Evolutionary conservation across 106 monocot genomes (phyloP), one percentile per base, ranked within the genome.

Genomic region (Apostasia ramifera): DNA sequence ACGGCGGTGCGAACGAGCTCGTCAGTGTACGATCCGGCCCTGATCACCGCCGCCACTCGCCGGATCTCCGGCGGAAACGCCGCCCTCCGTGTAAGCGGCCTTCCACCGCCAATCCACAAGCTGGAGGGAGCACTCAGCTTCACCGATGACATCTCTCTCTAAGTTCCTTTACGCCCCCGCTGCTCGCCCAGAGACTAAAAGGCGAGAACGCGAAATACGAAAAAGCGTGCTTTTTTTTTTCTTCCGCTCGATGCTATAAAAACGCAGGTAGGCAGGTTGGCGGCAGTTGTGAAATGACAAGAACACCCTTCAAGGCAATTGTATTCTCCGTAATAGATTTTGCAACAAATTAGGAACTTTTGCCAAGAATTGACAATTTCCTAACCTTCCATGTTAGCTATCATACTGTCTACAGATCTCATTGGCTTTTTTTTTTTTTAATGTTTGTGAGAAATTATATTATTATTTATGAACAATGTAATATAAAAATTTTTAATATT

Each of bases 1-100:
- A 92, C 92, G 13, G 92, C 92, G 53, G 92, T 92, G 69, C 81
- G 69, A 68, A 92, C 76, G 73, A 92, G 92, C 81, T 92, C 88
- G 50, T 85, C 85, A 68, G 81, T 76, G 79, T 92, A 92, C 5
- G 81, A 73, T 6, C 85, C 88, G 37, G 83, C 85, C 44, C 82
- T 57, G 75, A 82, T 71, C 37, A 68, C 73, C 48, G 71, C 55
- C 47, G 69, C 56, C 15, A 72, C 72, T 8, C 80, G 84, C 1
- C 83, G 67, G n/a, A 52, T 13, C 59, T 67, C 62, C 41, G 75
- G 48, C 46, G 59, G 77, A 14, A 54, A 12, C n/a, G 67, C 63
- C 1, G 44, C 66, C 10, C 54, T 48, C 11, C 40, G 53, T 6
- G 60, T 61, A 59, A 74, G 39, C 50, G 61, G 53, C 38, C 50